phyloP scores from a whole-genome alignment of 805 yeast species.

The Barnettozyma populi region DNA sequence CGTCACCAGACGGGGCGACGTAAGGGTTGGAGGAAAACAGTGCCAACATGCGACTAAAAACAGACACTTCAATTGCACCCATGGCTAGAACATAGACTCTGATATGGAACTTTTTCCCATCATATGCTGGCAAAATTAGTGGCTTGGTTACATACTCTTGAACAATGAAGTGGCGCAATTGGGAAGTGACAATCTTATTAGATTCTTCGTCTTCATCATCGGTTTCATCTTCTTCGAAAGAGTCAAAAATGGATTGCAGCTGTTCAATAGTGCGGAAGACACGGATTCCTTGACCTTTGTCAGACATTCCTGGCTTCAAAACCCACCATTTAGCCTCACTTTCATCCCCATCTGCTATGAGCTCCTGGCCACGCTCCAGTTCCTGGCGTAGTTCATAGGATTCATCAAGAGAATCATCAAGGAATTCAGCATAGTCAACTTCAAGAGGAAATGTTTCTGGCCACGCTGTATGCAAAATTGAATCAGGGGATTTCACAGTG shows the following conservation, averaged over 20 bases:
- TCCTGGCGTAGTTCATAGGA: slow-evolving; percentile 83
- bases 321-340: slow-evolving; percentile 59
- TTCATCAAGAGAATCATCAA: slow-evolving; percentile 92
- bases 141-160: slow-evolving; percentile 77
- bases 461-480: slow-evolving; percentile 52
- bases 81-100: slow-evolving; percentile 75
- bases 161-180: slow-evolving; percentile 83
- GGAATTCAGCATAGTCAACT: slow-evolving; percentile 91
- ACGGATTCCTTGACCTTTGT: slow-evolving; percentile 92
- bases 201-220: slow-evolving; percentile 51
- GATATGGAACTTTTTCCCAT: slow-evolving; percentile 78
- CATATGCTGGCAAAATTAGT: slow-evolving; percentile 53
- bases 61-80: slow-evolving; percentile 74
- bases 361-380: slow-evolving; percentile 44
- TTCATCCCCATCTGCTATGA: not conserved
- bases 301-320: slow-evolving; percentile 94
- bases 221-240: slow-evolving; percentile 70
- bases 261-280: slow-evolving; percentile 74
- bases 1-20: slow-evolving; percentile 29
- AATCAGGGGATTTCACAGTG: slow-evolving; percentile 66
- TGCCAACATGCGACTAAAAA: slow-evolving; percentile 74
- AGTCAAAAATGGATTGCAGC: slow-evolving; percentile 76
- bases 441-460: slow-evolving; percentile 80
- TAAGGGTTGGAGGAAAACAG: slow-evolving; percentile 66
- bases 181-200: slow-evolving; percentile 76